These are phyloP conservation scores for Chlorella variabilis DNA, from an alignment of 163 green algal genomes.

Conservation along the genomic window DNA sequence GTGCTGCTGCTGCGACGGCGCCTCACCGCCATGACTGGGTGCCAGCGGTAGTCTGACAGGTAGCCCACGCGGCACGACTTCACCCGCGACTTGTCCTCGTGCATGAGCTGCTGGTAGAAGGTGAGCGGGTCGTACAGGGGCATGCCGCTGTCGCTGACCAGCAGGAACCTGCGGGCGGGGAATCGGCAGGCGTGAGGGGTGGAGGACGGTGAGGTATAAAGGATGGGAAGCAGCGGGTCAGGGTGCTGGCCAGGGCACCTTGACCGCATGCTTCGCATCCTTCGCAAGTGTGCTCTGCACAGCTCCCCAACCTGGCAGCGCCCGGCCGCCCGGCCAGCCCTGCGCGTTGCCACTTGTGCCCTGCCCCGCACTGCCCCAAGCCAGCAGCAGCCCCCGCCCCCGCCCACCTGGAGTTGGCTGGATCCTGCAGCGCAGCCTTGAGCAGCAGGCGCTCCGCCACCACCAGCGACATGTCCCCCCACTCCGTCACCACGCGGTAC, in stretches of 20 bases:
- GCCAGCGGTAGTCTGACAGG: slow-evolving; percentile 26
- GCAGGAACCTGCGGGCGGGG: slow-evolving; percentile 62
- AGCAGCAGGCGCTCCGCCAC: slow-evolving; percentile 51
- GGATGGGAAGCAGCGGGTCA: too few species aligned
- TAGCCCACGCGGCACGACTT: slow-evolving; percentile 47
- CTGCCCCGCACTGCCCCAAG: too few species aligned
- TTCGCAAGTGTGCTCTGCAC: too few species aligned
- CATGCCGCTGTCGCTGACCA: slow-evolving; percentile 64
- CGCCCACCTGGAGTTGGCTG: neutral
- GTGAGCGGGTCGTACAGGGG: slow-evolving; percentile 62
- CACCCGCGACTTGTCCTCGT: slow-evolving; percentile 50
- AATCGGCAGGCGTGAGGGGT: too few species aligned
- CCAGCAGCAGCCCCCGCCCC: too few species aligned
- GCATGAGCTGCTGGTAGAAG: slow-evolving; percentile 61
- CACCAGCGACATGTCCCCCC: slow-evolving; percentile 49
- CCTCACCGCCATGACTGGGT: slow-evolving; percentile 11
- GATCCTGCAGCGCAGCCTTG: slow-evolving; percentile 44
- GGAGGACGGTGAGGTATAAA: too few species aligned
- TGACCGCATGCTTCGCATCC: too few species aligned
- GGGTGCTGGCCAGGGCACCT: too few species aligned
- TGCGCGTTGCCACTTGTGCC: too few species aligned
- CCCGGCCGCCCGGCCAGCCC: too few species aligned
- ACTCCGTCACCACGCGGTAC: slow-evolving; percentile 34
- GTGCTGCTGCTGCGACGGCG: neutral
- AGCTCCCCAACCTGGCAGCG: too few species aligned